Evolutionary conservation across 163 green algal species (phyloP), one percentile per base, ranked within the genome.

Genomic region (Chlamydomonas reinhardtii): DNA sequence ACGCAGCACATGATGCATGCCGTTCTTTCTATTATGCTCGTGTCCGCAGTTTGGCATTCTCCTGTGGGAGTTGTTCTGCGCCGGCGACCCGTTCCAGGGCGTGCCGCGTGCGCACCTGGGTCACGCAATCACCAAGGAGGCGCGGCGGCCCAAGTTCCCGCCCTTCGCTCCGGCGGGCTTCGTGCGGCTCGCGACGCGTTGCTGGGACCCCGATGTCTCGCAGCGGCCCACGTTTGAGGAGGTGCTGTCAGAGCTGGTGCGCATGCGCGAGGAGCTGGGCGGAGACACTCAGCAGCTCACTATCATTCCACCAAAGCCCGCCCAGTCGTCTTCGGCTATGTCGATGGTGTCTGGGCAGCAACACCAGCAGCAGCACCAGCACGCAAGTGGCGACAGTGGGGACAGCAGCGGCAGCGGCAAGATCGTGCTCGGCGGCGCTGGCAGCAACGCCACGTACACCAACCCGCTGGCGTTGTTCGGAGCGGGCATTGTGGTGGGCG

Each of bases 31-130:
- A 19, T 17, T 19, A 6, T 56, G 48, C 66, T 16, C 32, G 32
- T 27, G 29, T 32, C 9, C 29, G 20, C 78, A 85, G 78, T 86
- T 86, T 31, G 80, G 80, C 59, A 86, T 86, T 59, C 56, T 86
- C 34, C 61, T 87, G 72, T 87, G 82, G 82, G 82, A 87, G 82
- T 43, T 87, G 12, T 87, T 87, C 20, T 79, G 73, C n/a, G 73
- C n/a, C 34, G 8, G 20, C 48, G 73, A 66, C 48, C 73, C 73
- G 27, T 79, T 79, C 39, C n/a, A 54, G 2, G 73, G 52, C n/a
- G 73, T 79, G 73, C 73, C 73, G 4, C 73, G 73, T 14, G 73
- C 73, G n/a, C 73, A 79, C 73, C 25, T 79, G 15, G 73, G 73
- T 29, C 73, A 79, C 73, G 73, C 73, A n/a, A 79, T 79, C 73